Conservation (phyloP, 164 flowering plant species). For the Echeveria elegans region DNA sequence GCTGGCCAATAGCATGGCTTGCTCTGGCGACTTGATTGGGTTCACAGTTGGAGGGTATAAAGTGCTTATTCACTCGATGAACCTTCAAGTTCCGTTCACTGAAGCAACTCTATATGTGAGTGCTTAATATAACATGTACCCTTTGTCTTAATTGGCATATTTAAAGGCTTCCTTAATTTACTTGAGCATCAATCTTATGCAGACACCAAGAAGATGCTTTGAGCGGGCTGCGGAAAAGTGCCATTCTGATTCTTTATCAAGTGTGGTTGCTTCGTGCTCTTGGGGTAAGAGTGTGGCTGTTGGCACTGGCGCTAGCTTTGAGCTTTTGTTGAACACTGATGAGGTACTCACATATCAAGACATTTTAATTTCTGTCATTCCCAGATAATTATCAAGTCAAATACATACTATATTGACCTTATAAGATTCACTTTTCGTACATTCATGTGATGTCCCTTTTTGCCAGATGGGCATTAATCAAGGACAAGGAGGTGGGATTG, state of each 20-base stretch:
- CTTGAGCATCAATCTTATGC: not conserved
- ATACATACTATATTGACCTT: not conserved
- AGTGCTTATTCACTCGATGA: constrained; percentile 53
- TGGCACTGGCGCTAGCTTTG: constrained; percentile 85
- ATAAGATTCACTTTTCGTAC: not conserved
- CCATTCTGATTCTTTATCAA: constrained; percentile 58
- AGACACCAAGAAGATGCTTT: constrained; percentile 87
- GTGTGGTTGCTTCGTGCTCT: constrained; percentile 85
- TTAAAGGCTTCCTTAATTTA: not conserved
- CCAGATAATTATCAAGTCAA: not conserved
- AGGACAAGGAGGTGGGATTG: constrained; percentile 25
- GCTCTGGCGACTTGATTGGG: constrained; percentile 70
- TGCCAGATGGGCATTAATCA: constrained; percentile 29
- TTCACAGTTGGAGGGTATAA: constrained; percentile 79
- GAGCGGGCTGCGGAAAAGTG: constrained; percentile 90
- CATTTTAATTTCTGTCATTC: not conserved
- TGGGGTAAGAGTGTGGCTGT: constrained; percentile 91
- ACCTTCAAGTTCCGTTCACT: constrained; percentile 80
- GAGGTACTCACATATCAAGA: constrained; percentile 33
- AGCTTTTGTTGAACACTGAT: constrained; percentile 57
- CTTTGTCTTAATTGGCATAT: constrained; percentile 2
- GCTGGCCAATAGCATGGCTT: constrained; percentile 81
- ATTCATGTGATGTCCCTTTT: not conserved
- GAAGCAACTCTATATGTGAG: constrained; percentile 91
- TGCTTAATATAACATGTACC: not conserved